Conservation (phyloP, 2,329 filamentous ascomycete species). For the Nothophaeocryptopus gaeumannii region DNA sequence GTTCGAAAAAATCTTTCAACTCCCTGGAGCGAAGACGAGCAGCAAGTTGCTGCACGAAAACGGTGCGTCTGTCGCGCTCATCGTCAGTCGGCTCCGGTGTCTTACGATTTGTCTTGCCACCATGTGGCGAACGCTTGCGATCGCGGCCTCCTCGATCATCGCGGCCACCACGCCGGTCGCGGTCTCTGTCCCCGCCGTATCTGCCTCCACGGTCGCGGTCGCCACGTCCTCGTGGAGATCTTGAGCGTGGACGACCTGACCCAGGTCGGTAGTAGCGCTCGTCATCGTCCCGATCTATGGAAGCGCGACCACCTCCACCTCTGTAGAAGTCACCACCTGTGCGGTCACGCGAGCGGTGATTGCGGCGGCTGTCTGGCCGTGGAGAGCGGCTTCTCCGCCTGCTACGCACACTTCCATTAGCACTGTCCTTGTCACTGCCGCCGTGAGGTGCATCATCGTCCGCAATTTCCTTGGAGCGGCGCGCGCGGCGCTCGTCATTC, state of each 20-base stretch:
- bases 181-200: slow-evolving; percentile 38
- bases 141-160: slow-evolving; percentile 47
- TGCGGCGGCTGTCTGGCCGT: slow-evolving; percentile 24
- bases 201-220: slow-evolving; percentile 57
- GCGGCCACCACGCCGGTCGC: slow-evolving; percentile 63
- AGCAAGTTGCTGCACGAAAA: slow-evolving; percentile 97
- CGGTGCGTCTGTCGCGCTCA: slow-evolving; percentile 91
- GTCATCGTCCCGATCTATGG: slow-evolving; percentile 34
- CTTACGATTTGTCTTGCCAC: slow-evolving; percentile 46
- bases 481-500: slow-evolving; percentile 35
- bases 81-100: slow-evolving; percentile 80
- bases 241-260: slow-evolving; percentile 55
- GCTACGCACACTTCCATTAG: slow-evolving; percentile 38
- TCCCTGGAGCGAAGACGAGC: slow-evolving; percentile 89
- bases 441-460: slow-evolving; percentile 35
- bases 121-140: slow-evolving; percentile 41
- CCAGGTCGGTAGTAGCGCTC: slow-evolving; percentile 38
- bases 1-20: slow-evolving; percentile 91
- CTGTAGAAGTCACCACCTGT: slow-evolving; percentile 40
- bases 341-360: slow-evolving; percentile 27
- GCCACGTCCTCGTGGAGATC: slow-evolving; percentile 57
- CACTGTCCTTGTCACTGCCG: slow-evolving; percentile 38
- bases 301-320: slow-evolving; percentile 34
- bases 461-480: slow-evolving; percentile 29
- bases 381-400: slow-evolving; percentile 29